Evolutionary conservation across 768 basidiomycete species (phyloP).

Genomic region (Pilatotrama ljubarskyi): DNA sequence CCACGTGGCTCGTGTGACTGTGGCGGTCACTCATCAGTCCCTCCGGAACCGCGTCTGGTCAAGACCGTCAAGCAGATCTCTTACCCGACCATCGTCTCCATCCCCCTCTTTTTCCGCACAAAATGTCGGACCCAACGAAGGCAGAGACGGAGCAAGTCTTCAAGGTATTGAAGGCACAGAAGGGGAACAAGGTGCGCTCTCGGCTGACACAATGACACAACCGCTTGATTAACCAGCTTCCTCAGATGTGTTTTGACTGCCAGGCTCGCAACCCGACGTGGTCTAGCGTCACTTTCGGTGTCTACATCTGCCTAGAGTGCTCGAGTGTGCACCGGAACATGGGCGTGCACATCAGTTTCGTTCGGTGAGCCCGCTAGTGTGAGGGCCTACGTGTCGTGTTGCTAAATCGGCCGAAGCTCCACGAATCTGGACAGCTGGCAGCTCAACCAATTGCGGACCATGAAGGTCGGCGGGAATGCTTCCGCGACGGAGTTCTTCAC

Average conservation of each 20-base stretch:
- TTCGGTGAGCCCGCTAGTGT: slow-evolving; percentile 58
- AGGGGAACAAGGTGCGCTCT: slow-evolving; percentile 76
- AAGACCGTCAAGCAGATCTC: not conserved
- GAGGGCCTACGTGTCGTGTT: slow-evolving; percentile 2
- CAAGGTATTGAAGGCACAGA: slow-evolving; percentile 76
- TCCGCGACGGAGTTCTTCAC: slow-evolving; percentile 87
- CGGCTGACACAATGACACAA: not conserved
- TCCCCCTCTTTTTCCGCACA: not conserved
- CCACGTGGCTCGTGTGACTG: not conserved
- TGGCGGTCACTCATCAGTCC: not conserved
- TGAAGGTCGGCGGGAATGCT: slow-evolving; percentile 95
- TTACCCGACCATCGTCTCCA: not conserved
- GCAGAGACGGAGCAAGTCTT: slow-evolving; percentile 88
- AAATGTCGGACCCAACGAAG: slow-evolving; percentile 78
- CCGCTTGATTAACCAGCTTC: slow-evolving; percentile 7
- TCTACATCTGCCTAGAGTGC: slow-evolving; percentile 98
- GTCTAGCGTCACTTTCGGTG: slow-evolving; percentile 94
- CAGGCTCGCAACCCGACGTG: slow-evolving; percentile 95
- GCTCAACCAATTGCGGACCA: slow-evolving; percentile 82
- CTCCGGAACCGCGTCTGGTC: no score
- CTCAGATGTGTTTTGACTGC: slow-evolving; percentile 90
- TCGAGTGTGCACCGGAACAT: slow-evolving; percentile 93
- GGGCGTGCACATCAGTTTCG: slow-evolving; percentile 98
- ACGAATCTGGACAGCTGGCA: slow-evolving; percentile 98
- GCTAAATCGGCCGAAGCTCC: slow-evolving; percentile 52